Evolutionary conservation across 2,329 filamentous ascomycete genomes (phyloP).

Genomic region (Xylariaceae sp.): DNA sequence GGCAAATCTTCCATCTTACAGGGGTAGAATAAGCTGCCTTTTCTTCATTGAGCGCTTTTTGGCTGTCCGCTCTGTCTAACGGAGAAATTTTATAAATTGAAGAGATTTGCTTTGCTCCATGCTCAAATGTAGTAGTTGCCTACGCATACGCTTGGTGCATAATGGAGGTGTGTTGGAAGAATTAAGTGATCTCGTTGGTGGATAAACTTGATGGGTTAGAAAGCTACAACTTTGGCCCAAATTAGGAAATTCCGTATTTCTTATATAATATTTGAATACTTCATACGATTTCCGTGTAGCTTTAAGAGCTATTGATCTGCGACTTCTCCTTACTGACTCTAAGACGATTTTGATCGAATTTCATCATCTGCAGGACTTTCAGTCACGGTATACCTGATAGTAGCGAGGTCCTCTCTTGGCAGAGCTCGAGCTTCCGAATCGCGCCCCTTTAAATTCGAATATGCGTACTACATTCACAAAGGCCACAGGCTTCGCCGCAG

Average conservation of each 20-base stretch:
- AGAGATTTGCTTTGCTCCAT: too few species aligned
- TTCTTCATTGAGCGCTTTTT: too few species aligned
- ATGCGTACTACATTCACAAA: neutral
- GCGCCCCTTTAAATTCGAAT: too few species aligned
- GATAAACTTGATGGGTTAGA: neutral
- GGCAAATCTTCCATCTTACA: too few species aligned
- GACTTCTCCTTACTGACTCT: neutral
- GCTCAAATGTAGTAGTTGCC: too few species aligned
- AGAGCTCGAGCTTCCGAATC: neutral
- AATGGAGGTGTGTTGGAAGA: neutral
- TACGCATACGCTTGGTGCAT: too few species aligned
- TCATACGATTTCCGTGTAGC: neutral
- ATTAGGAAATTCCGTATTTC: neutral
- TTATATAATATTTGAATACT: neutral
- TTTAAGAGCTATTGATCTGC: neutral
- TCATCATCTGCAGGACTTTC: neutral
- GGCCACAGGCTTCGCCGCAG: neutral
- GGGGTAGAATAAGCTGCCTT: too few species aligned
- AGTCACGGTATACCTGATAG: neutral
- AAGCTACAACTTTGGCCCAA: neutral
- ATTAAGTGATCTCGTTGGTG: neutral
- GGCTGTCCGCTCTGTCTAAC: too few species aligned
- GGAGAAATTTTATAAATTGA: too few species aligned
- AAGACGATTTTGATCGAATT: neutral
- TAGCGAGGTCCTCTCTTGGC: neutral